phyloP scores from a whole-genome alignment of 1,139 yeast genomes.

The Hemisphaericaspora xylofermentans region DNA sequence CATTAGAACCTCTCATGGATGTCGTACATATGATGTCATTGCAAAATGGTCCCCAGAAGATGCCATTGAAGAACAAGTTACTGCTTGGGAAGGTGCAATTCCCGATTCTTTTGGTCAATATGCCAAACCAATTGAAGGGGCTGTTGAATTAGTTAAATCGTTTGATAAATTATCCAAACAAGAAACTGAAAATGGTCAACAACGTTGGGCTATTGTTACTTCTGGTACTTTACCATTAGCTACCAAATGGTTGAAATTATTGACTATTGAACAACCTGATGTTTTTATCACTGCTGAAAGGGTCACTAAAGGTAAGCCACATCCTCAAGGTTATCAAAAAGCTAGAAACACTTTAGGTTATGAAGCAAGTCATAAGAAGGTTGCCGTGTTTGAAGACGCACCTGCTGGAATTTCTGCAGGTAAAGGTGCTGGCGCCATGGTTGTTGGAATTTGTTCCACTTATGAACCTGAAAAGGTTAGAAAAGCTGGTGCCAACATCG shows the following conservation, averaged over 20 bases:
- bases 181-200: slow-evolving; percentile 43
- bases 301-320: slow-evolving; percentile 76
- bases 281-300: slow-evolving; percentile 79
- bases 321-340: slow-evolving; percentile 75
- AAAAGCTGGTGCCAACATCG: slow-evolving; percentile 77
- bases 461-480: slow-evolving; percentile 68
- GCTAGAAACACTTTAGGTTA: slow-evolving; percentile 62
- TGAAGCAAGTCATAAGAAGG: slow-evolving; percentile 45
- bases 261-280: slow-evolving; percentile 62
- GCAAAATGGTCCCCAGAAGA: slow-evolving; percentile 73
- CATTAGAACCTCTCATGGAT: slow-evolving; percentile 76
- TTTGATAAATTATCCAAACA: slow-evolving; percentile 44
- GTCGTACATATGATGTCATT: slow-evolving; percentile 78
- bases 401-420: slow-evolving; percentile 88
- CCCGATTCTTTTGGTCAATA: slow-evolving; percentile 70
- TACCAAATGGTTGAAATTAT: slow-evolving; percentile 71
- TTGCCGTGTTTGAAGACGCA: slow-evolving; percentile 82
- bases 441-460: slow-evolving; percentile 81
- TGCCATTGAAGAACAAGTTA: slow-evolving; percentile 65
- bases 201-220: slow-evolving; percentile 81
- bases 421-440: slow-evolving; percentile 78
- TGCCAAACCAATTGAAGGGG: slow-evolving; percentile 76
- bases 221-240: slow-evolving; percentile 80
- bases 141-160: slow-evolving; percentile 59
- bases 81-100: slow-evolving; percentile 67